A percentile compares a stretch with the other conserved stretches of the same genome.
Conservation (phyloP, 2,329 filamentous ascomycete genomes). For the Periglandula ipomoeae region DNA sequence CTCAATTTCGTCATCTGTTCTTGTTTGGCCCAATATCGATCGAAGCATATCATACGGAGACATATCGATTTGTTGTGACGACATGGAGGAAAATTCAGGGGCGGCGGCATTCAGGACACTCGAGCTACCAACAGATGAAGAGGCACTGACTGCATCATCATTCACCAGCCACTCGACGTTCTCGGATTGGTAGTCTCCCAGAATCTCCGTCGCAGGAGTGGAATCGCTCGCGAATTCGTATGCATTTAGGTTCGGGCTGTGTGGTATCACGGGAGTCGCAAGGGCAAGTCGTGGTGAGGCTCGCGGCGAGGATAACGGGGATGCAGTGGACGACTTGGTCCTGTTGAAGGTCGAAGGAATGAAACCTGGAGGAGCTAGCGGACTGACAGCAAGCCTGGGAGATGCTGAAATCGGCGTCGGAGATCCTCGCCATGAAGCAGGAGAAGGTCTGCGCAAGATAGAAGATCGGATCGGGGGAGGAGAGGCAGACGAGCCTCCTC, state of each 20-base stretch:
- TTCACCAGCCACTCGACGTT: slow-evolving; percentile 97
- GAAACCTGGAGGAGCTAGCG: slow-evolving; percentile 77
- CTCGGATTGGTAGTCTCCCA: slow-evolving; percentile 84
- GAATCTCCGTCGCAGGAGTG: slow-evolving; percentile 72
- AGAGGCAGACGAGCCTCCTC: slow-evolving; percentile 56
- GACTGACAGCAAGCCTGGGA: slow-evolving; percentile 70
- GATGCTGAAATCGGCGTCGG: slow-evolving; percentile 76
- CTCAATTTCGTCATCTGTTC: slow-evolving; percentile 90
- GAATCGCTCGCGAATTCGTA: slow-evolving; percentile 87
- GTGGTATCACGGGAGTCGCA: slow-evolving; percentile 81
- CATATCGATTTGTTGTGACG: slow-evolving; percentile 73
- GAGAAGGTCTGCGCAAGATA: slow-evolving; percentile 81
- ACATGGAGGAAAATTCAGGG: slow-evolving; percentile 60
- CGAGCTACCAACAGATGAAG: slow-evolving; percentile 60
- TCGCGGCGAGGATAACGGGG: slow-evolving; percentile 87
- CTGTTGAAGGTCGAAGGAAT: slow-evolving; percentile 66
- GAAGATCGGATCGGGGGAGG: slow-evolving; percentile 82
- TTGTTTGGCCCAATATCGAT: slow-evolving; percentile 82
- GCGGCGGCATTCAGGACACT: slow-evolving; percentile 70
- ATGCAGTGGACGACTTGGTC: slow-evolving; percentile 69
- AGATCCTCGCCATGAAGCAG: slow-evolving; percentile 83
- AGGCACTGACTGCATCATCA: slow-evolving; percentile 71
- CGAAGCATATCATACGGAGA: slow-evolving; percentile 96
- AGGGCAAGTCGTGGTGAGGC: slow-evolving; percentile 87
- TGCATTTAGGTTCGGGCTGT: slow-evolving; percentile 87